Percentiles rank a stretch among this genome's conserved stretches.
Conservation (phyloP, 768 basidiomycete species). For the Macrolepiota dolichaula region DNA sequence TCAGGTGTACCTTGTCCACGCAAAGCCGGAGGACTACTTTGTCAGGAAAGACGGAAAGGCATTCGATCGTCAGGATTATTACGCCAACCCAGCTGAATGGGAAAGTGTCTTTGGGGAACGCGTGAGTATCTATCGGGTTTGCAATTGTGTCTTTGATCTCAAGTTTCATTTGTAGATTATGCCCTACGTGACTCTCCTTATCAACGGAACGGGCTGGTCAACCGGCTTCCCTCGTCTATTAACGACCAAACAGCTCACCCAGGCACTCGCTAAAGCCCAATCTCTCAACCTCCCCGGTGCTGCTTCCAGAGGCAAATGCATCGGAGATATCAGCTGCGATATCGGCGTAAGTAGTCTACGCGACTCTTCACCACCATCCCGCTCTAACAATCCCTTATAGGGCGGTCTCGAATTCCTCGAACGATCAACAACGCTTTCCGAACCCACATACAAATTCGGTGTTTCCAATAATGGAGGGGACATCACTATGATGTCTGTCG, state of each 20-base stretch:
- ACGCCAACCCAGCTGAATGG: conserved; percentile 64
- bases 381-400: conserved; percentile 27
- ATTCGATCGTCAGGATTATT: conserved; percentile 72
- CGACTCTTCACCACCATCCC: background rate
- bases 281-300: conserved; percentile 30
- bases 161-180: conserved; percentile 50
- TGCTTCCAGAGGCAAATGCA: conserved; percentile 57
- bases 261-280: conserved; percentile 46
- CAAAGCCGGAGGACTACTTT: conserved; percentile 68
- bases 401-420: conserved; percentile 86
- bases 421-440: conserved; percentile 70
- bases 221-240: conserved; percentile 76
- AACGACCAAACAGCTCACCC: conserved; percentile 57
- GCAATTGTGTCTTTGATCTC: background rate
- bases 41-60: conserved; percentile 46
- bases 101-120: conserved; percentile 63
- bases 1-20: conserved; percentile 77
- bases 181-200: conserved; percentile 78
- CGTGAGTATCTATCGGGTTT: conserved; percentile 32
- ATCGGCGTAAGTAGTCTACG: conserved; percentile 46
- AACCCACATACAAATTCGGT: conserved; percentile 62
- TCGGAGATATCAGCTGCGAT: conserved; percentile 91
- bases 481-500: conserved; percentile 84
- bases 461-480: conserved; percentile 44
- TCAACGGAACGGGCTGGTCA: conserved; percentile 88